Evolutionary conservation across 768 basidiomycete genomes (phyloP).

Genomic region (Leucogyrophana mollusca): DNA sequence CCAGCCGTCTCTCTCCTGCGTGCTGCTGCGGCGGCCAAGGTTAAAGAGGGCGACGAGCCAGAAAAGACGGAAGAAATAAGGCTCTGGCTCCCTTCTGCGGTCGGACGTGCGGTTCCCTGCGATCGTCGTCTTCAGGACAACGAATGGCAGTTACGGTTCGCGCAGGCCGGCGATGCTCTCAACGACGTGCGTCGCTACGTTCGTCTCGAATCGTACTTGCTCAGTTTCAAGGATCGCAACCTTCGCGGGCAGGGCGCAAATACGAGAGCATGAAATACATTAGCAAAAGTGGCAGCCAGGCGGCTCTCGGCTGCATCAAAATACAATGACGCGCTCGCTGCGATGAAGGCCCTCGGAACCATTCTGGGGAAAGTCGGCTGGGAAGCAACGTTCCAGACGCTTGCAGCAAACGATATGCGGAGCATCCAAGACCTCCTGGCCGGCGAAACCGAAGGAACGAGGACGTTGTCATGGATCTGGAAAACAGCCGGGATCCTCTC

Average conservation of each 20-base stretch:
- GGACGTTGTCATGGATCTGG: slow-evolving; percentile 13
- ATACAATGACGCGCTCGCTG: neutral
- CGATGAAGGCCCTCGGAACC: neutral
- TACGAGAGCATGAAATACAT: neutral
- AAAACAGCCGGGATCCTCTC: neutral
- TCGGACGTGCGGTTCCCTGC: neutral
- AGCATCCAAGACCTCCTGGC: neutral
- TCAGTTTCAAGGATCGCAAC: slow-evolving; percentile 6
- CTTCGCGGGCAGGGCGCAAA: slow-evolving; percentile 7
- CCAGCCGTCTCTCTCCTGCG: too few relatives aligned
- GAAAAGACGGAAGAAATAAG: neutral
- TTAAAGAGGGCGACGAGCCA: too few relatives aligned
- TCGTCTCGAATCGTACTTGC: neutral
- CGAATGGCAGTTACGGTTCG: slow-evolving; percentile 6
- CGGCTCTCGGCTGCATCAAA: neutral
- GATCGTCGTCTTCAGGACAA: neutral
- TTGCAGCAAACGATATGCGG: slow-evolving; percentile 1
- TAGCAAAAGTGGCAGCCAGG: neutral
- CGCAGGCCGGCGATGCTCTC: slow-evolving; percentile 19
- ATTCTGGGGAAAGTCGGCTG: neutral
- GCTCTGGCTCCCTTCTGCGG: slow-evolving; percentile 1
- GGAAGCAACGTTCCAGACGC: neutral
- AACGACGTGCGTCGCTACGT: slow-evolving; percentile 17
- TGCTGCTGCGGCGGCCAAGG: too few relatives aligned
- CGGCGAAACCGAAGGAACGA: slow-evolving; percentile 6